Conservation (phyloP, 2,329 filamentous ascomycete species). For the Thermomyces lanuginosus region DNA sequence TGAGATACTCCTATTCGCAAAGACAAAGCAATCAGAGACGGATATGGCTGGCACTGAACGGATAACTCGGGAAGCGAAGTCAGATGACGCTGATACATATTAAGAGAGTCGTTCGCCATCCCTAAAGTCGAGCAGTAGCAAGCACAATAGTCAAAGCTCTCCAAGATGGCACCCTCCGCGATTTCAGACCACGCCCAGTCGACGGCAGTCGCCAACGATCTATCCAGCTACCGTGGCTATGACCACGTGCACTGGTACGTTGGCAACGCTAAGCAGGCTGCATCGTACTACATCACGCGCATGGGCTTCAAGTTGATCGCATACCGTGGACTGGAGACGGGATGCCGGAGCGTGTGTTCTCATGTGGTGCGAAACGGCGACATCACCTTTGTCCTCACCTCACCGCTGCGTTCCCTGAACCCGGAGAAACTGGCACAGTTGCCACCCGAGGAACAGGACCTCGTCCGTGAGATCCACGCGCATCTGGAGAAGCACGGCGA, state of each 20-base stretch:
- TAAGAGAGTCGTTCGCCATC: too few species aligned
- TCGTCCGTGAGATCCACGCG: conserved; percentile 59
- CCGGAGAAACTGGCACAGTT: conserved; percentile 34
- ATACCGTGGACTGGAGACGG: conserved; percentile 78
- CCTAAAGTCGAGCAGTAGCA: too few species aligned
- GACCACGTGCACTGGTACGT: conserved; percentile 94
- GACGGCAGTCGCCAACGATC: conserved; percentile 8
- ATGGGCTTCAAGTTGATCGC: conserved; percentile 75
- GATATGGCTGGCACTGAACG: too few species aligned
- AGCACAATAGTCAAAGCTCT: too few species aligned
- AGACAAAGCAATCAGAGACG: too few species aligned
- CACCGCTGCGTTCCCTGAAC: conserved; percentile 37
- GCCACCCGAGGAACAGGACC: conserved; percentile 45
- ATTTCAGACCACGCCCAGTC: conserved; percentile 4
- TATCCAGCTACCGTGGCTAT: conserved; percentile 52
- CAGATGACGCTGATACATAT: too few species aligned
- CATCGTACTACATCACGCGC: conserved; percentile 69
- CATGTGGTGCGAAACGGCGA: conserved; percentile 45
- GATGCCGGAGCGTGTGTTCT: conserved; percentile 61
- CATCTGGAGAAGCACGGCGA: conserved; percentile 83
- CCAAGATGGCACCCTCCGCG: conserved; percentile 8
- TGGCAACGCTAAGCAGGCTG: conserved; percentile 90
- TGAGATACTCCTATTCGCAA: too few species aligned
- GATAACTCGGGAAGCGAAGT: too few species aligned
- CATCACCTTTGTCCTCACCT: conserved; percentile 28